Conservation (phyloP, 2,329 filamentous ascomycete species). For the Curvularia sp. region DNA sequence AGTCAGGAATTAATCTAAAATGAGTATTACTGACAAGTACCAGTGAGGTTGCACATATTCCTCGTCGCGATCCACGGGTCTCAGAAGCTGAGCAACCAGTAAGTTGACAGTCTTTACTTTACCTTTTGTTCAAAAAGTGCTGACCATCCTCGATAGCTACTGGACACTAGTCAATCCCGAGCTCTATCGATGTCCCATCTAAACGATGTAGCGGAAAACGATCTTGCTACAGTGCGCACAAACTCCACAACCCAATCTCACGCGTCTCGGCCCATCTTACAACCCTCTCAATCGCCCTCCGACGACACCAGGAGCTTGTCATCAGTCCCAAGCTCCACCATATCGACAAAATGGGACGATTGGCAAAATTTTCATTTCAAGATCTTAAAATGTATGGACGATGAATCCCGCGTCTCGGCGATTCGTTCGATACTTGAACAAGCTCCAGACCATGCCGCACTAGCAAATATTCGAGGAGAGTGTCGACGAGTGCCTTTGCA, state of each 20-base stretch:
- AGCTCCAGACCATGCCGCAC: not conserved
- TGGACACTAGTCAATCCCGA: not conserved
- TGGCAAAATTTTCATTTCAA: not conserved
- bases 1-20: too few relatives aligned
- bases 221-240: not conserved
- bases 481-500: not conserved
- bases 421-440: not conserved
- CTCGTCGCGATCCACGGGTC: too few relatives aligned
- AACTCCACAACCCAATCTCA: not conserved
- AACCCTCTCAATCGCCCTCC: not conserved
- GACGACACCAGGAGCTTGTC: not conserved
- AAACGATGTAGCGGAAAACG: not conserved
- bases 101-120: not conserved
- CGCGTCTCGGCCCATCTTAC: not conserved
- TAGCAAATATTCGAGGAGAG: not conserved
- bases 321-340: not conserved
- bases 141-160: not conserved
- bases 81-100: not conserved
- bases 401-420: not conserved
- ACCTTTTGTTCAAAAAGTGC: not conserved
- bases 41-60: too few relatives aligned
- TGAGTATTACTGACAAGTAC: too few relatives aligned
- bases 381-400: not conserved
- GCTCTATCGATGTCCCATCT: not conserved
- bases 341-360: not conserved